phyloP scores from a whole-genome alignment of 345 rosid species.

The Diplotaxis tenuifolia region DNA sequence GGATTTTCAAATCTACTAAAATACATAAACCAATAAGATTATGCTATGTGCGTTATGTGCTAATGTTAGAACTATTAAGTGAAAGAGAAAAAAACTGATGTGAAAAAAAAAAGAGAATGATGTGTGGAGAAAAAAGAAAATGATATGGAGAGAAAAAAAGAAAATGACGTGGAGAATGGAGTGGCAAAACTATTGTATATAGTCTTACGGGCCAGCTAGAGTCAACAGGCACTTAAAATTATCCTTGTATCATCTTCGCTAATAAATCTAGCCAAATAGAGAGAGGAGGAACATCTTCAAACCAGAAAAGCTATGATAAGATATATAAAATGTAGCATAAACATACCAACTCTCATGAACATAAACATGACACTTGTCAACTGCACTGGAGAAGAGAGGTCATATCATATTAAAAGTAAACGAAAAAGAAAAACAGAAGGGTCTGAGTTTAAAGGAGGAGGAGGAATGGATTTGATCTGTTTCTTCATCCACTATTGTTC shows the following conservation, averaged over 20 bases:
- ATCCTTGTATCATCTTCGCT: background rate
- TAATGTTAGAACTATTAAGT: too few species aligned
- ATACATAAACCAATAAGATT: too few species aligned
- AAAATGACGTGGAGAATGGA: too few species aligned
- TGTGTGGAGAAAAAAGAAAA: too few species aligned
- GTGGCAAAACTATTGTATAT: too few species aligned
- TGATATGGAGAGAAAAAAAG: too few species aligned
- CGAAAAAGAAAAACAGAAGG: background rate
- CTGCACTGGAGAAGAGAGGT: slow-evolving; percentile 23
- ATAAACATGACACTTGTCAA: slow-evolving; percentile 38
- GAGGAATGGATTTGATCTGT: slow-evolving; percentile 18
- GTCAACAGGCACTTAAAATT: background rate
- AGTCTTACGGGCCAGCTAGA: background rate
- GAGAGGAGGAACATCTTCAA: slow-evolving; percentile 11
- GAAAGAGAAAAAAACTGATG: too few species aligned
- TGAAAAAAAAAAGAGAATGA: too few species aligned
- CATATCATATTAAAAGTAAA: slow-evolving; percentile 16
- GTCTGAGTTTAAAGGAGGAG: slow-evolving; percentile 27
- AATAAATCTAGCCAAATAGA: background rate
- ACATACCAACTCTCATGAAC: slow-evolving; percentile 33
- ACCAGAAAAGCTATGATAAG: slow-evolving; percentile 31
- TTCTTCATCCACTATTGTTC: slow-evolving; percentile 50
- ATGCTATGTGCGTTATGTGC: too few species aligned
- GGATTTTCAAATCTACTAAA: too few species aligned
- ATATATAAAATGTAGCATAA: slow-evolving; percentile 29